phyloP scores from a whole-genome alignment of 495 filamentous ascomycete genomes.

The Penicilliopsis zonata region DNA sequence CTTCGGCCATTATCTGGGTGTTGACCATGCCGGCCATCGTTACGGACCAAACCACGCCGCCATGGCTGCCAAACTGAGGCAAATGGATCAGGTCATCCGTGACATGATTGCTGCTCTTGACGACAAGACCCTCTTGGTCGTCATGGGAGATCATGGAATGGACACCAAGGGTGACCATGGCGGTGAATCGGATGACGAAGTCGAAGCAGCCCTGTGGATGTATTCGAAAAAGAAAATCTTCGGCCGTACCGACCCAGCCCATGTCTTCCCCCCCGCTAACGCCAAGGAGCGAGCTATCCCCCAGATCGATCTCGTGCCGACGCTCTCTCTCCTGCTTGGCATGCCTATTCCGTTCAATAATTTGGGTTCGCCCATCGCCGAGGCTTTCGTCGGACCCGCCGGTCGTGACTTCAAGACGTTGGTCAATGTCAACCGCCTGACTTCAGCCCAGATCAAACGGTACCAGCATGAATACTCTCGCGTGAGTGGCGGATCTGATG shows the following conservation, averaged over 20 bases:
- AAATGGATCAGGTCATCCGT: conserved; percentile 78
- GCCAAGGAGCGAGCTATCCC: conserved; percentile 74
- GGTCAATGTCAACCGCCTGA: conserved; percentile 58
- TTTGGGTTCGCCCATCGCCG: conserved; percentile 86
- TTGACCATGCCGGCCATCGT: conserved; percentile 93
- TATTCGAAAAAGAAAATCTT: conserved; percentile 80
- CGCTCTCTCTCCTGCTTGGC: conserved; percentile 73
- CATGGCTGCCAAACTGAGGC: conserved; percentile 78
- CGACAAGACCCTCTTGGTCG: conserved; percentile 76
- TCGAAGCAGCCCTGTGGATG: conserved; percentile 96
- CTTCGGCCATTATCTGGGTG: conserved; percentile 86
- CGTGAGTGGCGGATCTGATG: conserved; percentile 50
- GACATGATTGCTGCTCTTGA: conserved; percentile 62
- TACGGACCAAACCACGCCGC: conserved; percentile 90
- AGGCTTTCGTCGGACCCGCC: conserved; percentile 66
- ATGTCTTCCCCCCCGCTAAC: conserved; percentile 50
- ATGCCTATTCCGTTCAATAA: conserved; percentile 96
- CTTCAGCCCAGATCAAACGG: conserved; percentile 76
- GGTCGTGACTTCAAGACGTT: conserved; percentile 65
- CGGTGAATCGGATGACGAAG: conserved; percentile 88
- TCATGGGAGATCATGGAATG: conserved; percentile 99
- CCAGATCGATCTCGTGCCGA: conserved; percentile 94
- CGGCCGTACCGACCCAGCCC: conserved; percentile 56
- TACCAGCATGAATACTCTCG: conserved; percentile 63
- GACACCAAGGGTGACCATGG: conserved; percentile 94